A percentile compares a stretch with the other conserved stretches of the same genome.
Evolutionary conservation across 805 yeast genomes (phyloP).

Genomic region (Yarrowia divulgata): DNA sequence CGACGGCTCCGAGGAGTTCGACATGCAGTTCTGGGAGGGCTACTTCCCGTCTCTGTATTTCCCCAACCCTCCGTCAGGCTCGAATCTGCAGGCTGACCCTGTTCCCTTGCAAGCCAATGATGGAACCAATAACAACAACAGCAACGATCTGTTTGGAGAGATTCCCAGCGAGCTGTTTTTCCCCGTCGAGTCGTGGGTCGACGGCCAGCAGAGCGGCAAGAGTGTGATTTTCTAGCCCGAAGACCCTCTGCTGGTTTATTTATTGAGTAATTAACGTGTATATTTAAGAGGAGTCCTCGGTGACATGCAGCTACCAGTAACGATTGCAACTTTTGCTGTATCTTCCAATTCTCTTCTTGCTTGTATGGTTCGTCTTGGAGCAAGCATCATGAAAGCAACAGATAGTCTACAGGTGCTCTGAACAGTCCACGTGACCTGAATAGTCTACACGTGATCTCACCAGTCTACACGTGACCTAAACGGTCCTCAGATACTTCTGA

Average conservation of each 20-base stretch:
- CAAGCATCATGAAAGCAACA: no score
- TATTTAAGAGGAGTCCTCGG: neutral
- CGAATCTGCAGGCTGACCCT: conserved; percentile 4
- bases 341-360: no score
- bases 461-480: no score
- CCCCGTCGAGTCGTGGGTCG: conserved; percentile 34
- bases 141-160: conserved; percentile 18
- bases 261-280: conserved; percentile 18
- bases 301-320: no score
- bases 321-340: no score
- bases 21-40: conserved; percentile 38
- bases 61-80: conserved; percentile 20
- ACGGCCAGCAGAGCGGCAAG: conserved; percentile 28
- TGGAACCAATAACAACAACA: neutral
- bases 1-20: conserved; percentile 33
- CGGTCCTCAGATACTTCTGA: no score
- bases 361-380: no score
- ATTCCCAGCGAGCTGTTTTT: conserved; percentile 33
- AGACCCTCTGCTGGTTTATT: neutral
- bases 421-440: no score
- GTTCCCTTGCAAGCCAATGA: neutral
- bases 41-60: conserved; percentile 37
- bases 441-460: no score
- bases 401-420: no score
- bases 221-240: conserved; percentile 16